Conservation (phyloP, 179 eudicot genomes). For the Amaranthus tricolor region DNA sequence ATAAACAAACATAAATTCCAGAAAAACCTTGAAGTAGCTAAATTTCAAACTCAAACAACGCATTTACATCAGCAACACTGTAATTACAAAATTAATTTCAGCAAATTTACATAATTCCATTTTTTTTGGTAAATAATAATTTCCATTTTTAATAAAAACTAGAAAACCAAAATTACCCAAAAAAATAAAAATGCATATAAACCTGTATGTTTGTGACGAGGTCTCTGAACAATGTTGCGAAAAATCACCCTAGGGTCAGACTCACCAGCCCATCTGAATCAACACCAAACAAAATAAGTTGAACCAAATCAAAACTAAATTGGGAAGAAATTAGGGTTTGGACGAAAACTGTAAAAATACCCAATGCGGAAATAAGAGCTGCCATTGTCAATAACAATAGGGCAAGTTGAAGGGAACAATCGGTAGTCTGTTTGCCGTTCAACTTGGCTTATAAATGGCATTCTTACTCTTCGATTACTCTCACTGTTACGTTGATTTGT, state of each 20-base stretch:
- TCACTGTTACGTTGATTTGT: neutral
- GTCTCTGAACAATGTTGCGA: conserved; percentile 93
- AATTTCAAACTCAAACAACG: neutral
- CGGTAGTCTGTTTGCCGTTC: conserved; percentile 77
- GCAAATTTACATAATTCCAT: no score
- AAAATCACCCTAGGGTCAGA: conserved; percentile 78
- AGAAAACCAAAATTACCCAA: no score
- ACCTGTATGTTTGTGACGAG: conserved; percentile 94
- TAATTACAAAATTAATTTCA: no score
- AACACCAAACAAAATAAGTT: conserved; percentile 1
- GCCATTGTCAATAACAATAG: conserved; percentile 93
- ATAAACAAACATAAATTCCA: neutral
- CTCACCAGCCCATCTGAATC: conserved; percentile 94
- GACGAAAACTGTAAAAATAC: conserved; percentile 27
- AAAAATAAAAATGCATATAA: neutral
- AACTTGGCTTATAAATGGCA: conserved; percentile 75
- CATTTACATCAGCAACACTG: neutral
- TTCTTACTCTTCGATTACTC: conserved; percentile 22
- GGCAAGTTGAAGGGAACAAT: conserved; percentile 48
- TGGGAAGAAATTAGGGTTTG: conserved; percentile 13
- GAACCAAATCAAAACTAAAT: neutral
- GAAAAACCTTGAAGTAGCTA: neutral
- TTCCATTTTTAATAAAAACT: no score
- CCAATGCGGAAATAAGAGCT: conserved; percentile 89
- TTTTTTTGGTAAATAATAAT: no score